Percentiles rank a stretch among this genome's conserved stretches.
Conservation (phyloP, 495 filamentous ascomycete genomes). For the Penicillium crystallinum region DNA sequence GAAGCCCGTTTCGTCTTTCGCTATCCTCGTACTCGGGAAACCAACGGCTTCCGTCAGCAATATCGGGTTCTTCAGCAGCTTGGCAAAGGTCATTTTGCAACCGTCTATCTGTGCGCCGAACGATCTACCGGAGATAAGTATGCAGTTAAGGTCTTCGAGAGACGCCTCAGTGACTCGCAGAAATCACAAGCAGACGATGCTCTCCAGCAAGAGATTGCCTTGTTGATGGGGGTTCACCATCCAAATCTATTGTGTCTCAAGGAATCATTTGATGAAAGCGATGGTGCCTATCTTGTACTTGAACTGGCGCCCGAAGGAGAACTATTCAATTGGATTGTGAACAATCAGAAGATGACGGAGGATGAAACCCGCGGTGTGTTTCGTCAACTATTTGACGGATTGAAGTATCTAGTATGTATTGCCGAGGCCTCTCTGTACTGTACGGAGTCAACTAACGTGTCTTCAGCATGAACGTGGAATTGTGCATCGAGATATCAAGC, state of each 20-base stretch:
- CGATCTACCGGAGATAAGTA: slow-evolving; percentile 75
- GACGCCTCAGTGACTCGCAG: slow-evolving; percentile 70
- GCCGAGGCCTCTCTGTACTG: neutral
- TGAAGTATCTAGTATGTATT: slow-evolving; percentile 84
- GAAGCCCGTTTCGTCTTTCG: slow-evolving; percentile 83
- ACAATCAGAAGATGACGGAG: slow-evolving; percentile 82
- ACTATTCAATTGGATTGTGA: slow-evolving; percentile 89
- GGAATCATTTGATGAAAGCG: slow-evolving; percentile 88
- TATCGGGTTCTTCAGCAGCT: slow-evolving; percentile 81
- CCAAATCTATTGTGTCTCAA: slow-evolving; percentile 93
- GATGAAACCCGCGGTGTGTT: slow-evolving; percentile 81
- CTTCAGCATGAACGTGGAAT: slow-evolving; percentile 91
- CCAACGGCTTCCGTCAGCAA: slow-evolving; percentile 77
- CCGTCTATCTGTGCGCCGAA: slow-evolving; percentile 87
- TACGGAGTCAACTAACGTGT: slow-evolving; percentile 27
- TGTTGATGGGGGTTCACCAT: slow-evolving; percentile 93
- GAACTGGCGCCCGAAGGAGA: slow-evolving; percentile 92
- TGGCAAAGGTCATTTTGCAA: slow-evolving; percentile 95
- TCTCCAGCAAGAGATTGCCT: slow-evolving; percentile 90
- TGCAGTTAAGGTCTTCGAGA: slow-evolving; percentile 93
- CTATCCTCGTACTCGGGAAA: slow-evolving; percentile 71
- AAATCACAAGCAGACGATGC: slow-evolving; percentile 69
- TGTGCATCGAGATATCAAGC: slow-evolving; percentile 97
- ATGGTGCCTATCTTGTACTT: slow-evolving; percentile 86
- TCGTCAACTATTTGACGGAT: slow-evolving; percentile 82